phyloP scores from a whole-genome alignment of 257 asterid species.

The Petunia axillaris region DNA sequence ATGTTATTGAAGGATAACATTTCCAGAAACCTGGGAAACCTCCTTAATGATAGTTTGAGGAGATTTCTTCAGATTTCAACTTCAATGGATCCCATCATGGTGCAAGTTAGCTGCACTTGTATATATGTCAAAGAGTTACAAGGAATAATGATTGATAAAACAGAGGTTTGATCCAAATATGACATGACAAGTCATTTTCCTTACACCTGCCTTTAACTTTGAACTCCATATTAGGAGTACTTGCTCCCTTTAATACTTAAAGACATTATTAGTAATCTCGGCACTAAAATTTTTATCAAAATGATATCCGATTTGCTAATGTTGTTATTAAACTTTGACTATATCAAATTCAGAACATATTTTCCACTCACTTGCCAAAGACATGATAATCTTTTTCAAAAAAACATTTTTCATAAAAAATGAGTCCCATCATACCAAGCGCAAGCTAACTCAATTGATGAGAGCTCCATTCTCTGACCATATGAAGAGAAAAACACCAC shows the following conservation, averaged over 20 bases:
- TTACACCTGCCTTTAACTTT: not conserved
- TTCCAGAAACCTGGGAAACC: not conserved
- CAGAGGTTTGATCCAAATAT: not conserved
- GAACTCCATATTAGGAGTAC: not conserved
- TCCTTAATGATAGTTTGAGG: not conserved
- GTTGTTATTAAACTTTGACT: not conserved
- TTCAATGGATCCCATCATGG: not conserved
- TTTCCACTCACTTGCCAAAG: no score
- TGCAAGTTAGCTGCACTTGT: not conserved
- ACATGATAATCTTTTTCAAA: not conserved
- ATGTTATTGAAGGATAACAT: constrained; percentile 10
- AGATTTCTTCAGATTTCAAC: not conserved
- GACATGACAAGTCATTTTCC: not conserved
- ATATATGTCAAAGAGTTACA: not conserved
- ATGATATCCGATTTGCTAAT: not conserved
- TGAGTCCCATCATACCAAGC: not conserved
- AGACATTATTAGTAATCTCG: not conserved
- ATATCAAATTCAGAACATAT: no score
- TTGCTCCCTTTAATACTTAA: not conserved
- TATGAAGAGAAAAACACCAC: not conserved
- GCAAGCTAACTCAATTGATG: not conserved
- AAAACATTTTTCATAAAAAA: not conserved
- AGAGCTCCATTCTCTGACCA: not conserved
- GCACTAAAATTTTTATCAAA: not conserved
- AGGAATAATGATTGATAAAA: not conserved